Evolutionary conservation across 148 eudicot genomes (phyloP), one percentile per base, ranked within the genome.

Genomic region (Arctostaphylos glauca): DNA sequence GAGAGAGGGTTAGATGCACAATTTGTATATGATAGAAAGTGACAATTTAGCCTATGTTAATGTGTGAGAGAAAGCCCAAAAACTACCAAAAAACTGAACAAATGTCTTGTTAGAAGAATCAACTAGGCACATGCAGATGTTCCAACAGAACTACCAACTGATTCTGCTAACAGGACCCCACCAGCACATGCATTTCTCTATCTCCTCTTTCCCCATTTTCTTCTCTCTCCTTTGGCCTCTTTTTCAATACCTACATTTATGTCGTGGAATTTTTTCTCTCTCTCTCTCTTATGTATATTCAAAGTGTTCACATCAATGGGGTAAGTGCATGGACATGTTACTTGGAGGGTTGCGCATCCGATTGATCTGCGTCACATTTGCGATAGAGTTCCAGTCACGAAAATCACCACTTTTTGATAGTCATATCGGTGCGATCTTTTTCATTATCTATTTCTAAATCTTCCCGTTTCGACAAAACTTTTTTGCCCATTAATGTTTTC

Each of bases 121-220:
- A 49, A 83, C 12, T 13, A 6, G 49, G 85, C 88, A 84, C 90
- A 86, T 88, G 90, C 87, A 56, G 41, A 82, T 88, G 91, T 85
- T 81, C 81, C 89, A 83, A 80, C 84, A 86, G 77, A 84, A 82
- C 83, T 78, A 80, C 89, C 89, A 87, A 89, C 84, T 78, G 83
- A 23, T 64, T 64, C n/a, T n/a, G n/a, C n/a, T n/a, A n/a, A n/a
- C n/a, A n/a, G n/a, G n/a, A n/a, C n/a, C n/a, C n/a, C n/a, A n/a
- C n/a, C n/a, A n/a, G n/a, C n/a, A n/a, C n/a, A n/a, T n/a, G n/a
- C n/a, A n/a, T n/a, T n/a, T n/a, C n/a, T n/a, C n/a, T n/a, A n/a
- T n/a, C n/a, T n/a, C n/a, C n/a, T n/a, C n/a, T n/a, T n/a, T n/a
- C n/a, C n/a, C n/a, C n/a, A n/a, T n/a, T n/a, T n/a, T n/a, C n/a